Conservation (phyloP, 2,329 filamentous ascomycete species). For the Ophiobolus disseminans region DNA sequence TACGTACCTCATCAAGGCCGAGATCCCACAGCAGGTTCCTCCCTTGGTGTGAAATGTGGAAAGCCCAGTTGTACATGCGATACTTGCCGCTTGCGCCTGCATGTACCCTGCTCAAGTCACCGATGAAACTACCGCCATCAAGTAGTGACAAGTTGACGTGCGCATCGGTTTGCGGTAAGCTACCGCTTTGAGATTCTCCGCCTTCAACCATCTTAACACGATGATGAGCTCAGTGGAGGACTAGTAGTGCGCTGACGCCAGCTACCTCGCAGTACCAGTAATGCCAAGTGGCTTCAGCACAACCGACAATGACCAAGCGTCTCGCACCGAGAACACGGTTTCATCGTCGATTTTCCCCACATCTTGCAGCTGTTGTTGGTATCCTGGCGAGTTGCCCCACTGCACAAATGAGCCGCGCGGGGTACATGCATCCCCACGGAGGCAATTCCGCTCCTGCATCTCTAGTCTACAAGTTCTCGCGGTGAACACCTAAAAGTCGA, state of each 20-base stretch:
- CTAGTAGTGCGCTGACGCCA: too few species aligned
- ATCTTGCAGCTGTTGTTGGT: not conserved
- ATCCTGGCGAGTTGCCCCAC: not conserved
- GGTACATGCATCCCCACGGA: slow-evolving; percentile 2
- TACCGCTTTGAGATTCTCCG: not conserved
- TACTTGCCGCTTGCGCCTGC: slow-evolving; percentile 34
- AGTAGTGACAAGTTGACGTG: slow-evolving; percentile 36
- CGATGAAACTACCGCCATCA: slow-evolving; percentile 45
- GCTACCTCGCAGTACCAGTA: too few species aligned
- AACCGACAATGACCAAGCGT: too few species aligned
- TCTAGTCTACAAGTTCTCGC: not conserved
- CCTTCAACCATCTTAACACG: not conserved
- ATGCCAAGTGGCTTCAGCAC: too few species aligned
- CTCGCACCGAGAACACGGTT: too few species aligned
- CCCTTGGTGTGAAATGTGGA: slow-evolving; percentile 34
- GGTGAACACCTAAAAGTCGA: not conserved
- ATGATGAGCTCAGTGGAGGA: too few species aligned
- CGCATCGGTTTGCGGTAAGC: slow-evolving; percentile 24
- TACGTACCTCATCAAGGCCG: slow-evolving; percentile 38
- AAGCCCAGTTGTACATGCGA: slow-evolving; percentile 48
- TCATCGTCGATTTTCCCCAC: slow-evolving; percentile 1
- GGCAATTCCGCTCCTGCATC: not conserved
- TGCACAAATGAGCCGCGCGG: not conserved
- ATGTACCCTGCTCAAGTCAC: slow-evolving; percentile 35
- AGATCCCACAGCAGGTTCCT: slow-evolving; percentile 43